Evolutionary conservation across 2,329 filamentous ascomycete species (phyloP).

Genomic region (Clathrospora elynae): DNA sequence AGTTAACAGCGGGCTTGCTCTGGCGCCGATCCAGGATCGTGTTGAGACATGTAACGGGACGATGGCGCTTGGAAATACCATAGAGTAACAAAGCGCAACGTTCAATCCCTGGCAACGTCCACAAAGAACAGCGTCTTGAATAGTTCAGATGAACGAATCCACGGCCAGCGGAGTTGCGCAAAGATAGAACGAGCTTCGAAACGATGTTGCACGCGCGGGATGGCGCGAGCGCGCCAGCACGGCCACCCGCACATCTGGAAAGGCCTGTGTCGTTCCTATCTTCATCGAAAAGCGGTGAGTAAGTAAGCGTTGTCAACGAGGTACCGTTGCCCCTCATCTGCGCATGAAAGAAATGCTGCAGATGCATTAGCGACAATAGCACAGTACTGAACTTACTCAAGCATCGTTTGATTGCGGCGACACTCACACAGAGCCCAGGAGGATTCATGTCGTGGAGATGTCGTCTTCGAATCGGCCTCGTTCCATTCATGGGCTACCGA

Average conservation of each 20-base stretch:
- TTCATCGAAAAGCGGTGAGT: constrained; percentile 30
- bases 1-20: constrained; percentile 29
- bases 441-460: constrained; percentile 11
- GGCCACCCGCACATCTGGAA: constrained; percentile 35
- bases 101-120: constrained; percentile 1
- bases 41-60: constrained; percentile 26
- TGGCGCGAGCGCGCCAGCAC: constrained; percentile 28
- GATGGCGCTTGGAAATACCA: constrained; percentile 15
- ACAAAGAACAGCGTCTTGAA: constrained; percentile 3
- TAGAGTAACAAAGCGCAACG: constrained; percentile 13
- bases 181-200: constrained; percentile 14
- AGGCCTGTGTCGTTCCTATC: too few species aligned
- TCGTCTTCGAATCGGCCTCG: constrained; percentile 37
- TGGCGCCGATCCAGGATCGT: constrained; percentile 40
- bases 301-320: constrained; percentile 33
- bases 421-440: neutral
- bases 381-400: neutral
- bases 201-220: constrained; percentile 28
- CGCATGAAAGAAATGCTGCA: constrained; percentile 11
- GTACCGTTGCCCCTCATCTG: constrained; percentile 25
- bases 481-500: constrained; percentile 32
- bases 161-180: constrained; percentile 4
- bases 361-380: constrained; percentile 8
- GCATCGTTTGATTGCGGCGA: constrained; percentile 1
- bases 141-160: constrained; percentile 3